Evolutionary conservation across 768 basidiomycete species (phyloP).

Genomic region (Kwoniella newhampshirensis): DNA sequence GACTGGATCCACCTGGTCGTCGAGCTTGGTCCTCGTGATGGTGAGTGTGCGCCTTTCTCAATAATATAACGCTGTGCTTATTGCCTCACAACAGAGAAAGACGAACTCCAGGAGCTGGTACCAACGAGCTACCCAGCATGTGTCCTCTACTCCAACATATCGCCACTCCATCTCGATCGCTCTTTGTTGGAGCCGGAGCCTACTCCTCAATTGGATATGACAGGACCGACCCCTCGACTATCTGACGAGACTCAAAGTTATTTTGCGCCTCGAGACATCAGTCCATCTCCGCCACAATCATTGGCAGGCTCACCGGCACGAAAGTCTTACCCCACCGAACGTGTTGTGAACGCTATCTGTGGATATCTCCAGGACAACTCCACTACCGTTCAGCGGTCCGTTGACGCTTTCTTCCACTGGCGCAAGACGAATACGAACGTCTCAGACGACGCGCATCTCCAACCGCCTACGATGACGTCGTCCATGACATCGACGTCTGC

Average conservation of each 20-base stretch:
- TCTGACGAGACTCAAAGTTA: conserved; percentile 10
- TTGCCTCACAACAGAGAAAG: too few relatives aligned
- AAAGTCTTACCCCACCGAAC: too few relatives aligned
- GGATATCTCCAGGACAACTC: not conserved
- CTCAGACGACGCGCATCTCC: not conserved
- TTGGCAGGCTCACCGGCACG: not conserved
- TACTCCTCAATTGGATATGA: not conserved
- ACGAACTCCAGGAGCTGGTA: not conserved
- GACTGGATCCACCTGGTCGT: conserved; percentile 27
- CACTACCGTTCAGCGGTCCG: not conserved
- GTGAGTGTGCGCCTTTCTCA: conserved; percentile 5
- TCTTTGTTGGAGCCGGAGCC: too few relatives aligned
- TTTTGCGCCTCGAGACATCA: conserved; percentile 10
- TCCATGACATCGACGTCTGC: conserved; percentile 21
- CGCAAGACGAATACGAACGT: not conserved
- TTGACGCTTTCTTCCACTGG: conserved; percentile 18
- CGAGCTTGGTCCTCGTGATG: not conserved
- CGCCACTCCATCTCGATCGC: too few relatives aligned
- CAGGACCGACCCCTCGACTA: conserved; percentile 20
- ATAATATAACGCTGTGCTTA: not conserved
- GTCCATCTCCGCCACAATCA: conserved; percentile 7
- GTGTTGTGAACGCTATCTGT: too few relatives aligned
- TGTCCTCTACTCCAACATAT: not conserved
- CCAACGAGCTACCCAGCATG: not conserved
- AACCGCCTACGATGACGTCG: conserved; percentile 8